Evolutionary conservation across 2,329 filamentous ascomycete genomes (phyloP).

Genomic region (Pseudocercospora pini-densiflorae): DNA sequence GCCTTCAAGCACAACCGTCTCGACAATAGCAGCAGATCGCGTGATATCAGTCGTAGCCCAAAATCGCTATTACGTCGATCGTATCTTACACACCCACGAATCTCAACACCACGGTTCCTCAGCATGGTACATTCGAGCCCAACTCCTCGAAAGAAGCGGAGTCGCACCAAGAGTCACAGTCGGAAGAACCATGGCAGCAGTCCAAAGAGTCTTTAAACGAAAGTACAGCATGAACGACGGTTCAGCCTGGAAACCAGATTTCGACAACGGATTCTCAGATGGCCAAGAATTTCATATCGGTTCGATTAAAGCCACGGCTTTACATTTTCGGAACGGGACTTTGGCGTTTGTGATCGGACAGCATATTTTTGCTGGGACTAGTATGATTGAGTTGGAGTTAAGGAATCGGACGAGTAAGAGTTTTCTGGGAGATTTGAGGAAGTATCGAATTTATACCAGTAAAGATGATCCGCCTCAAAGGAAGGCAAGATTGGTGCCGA

Average conservation of each 20-base stretch:
- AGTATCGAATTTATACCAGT: constrained; percentile 26
- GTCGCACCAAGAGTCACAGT: constrained; percentile 24
- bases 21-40: constrained; percentile 31
- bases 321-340: constrained; percentile 24
- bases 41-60: constrained; percentile 23
- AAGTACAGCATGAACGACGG: constrained; percentile 30
- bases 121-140: constrained; percentile 32
- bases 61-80: constrained; percentile 28
- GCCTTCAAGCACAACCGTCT: constrained; percentile 23
- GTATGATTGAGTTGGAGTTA: constrained; percentile 23
- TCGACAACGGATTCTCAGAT: constrained; percentile 20
- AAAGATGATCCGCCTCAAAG: constrained; percentile 25
- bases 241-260: constrained; percentile 22
- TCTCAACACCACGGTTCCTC: constrained; percentile 24
- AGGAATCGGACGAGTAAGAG: constrained; percentile 10
- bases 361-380: constrained; percentile 27
- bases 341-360: constrained; percentile 30
- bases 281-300: constrained; percentile 29
- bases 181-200: constrained; percentile 25
- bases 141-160: constrained; percentile 24
- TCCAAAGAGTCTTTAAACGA: constrained; percentile 28
- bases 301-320: constrained; percentile 20
- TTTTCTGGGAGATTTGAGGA: constrained; percentile 19
- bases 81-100: constrained; percentile 31
- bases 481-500: constrained; percentile 23